Percentiles rank a stretch among this genome's conserved stretches.
These are phyloP conservation scores for Pouteria glomerata DNA, from an alignment of 148 eudicot species.

Conservation along the genomic window DNA sequence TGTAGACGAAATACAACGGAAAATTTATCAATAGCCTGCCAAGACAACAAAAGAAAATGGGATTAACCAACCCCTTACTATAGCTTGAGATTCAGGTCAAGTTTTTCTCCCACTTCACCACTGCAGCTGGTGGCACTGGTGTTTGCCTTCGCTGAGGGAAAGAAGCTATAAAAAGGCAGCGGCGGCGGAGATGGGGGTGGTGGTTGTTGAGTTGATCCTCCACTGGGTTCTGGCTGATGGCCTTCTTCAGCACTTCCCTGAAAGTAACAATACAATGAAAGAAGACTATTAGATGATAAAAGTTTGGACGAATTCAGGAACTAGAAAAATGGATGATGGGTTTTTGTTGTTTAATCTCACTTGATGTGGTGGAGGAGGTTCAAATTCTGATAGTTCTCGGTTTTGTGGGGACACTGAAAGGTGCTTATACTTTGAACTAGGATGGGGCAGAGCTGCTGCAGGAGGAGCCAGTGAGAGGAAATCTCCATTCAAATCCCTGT, in stretches of 20 bases:
- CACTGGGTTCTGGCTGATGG: conserved; percentile 9
- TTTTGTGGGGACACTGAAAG: conserved; percentile 4
- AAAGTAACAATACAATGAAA: not conserved
- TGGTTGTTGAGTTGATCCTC: too few relatives aligned
- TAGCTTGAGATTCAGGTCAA: conserved; percentile 44
- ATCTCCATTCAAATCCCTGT: conserved; percentile 26
- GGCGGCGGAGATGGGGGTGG: conserved; percentile 19
- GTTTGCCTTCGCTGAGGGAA: conserved; percentile 23
- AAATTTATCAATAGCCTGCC: too few relatives aligned
- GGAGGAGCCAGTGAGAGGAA: conserved; percentile 51
- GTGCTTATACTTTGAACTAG: conserved; percentile 20
- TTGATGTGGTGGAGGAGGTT: conserved; percentile 19
- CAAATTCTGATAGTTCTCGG: conserved; percentile 16
- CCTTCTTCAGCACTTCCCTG: conserved; percentile 28
- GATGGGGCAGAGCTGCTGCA: conserved; percentile 14
- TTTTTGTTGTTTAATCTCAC: conserved; percentile 26
- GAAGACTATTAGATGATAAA: not conserved
- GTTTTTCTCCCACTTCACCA: conserved; percentile 21
- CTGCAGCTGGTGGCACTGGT: conserved; percentile 9
- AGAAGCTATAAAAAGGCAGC: conserved; percentile 27
- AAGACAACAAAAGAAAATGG: not conserved
- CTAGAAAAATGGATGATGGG: not conserved
- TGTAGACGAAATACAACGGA: too few relatives aligned
- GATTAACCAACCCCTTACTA: conserved; percentile 12
- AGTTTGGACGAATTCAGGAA: not conserved